These are phyloP conservation scores for Beauveria varroae DNA, from an alignment of 2,329 filamentous ascomycete species.

Conservation along the genomic window DNA sequence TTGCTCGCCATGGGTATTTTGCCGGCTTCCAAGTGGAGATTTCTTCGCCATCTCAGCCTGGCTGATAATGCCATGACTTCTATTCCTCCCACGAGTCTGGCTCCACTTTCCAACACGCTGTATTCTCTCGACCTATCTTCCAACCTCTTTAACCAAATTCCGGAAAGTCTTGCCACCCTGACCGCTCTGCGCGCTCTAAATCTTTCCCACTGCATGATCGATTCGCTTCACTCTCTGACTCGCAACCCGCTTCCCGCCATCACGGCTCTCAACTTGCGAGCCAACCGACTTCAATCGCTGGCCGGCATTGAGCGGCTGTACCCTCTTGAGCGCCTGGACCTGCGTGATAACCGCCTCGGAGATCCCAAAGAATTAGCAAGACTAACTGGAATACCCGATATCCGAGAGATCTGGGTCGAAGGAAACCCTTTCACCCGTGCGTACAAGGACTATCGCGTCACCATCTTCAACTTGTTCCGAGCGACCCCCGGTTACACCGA, in stretches of 20 bases:
- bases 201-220: constrained; percentile 95
- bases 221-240: constrained; percentile 79
- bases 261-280: constrained; percentile 82
- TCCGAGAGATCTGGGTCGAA: constrained; percentile 85
- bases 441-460: constrained; percentile 75
- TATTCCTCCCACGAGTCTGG: constrained; percentile 66
- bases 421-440: constrained; percentile 89
- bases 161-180: constrained; percentile 79
- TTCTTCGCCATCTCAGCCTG: constrained; percentile 83
- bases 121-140: constrained; percentile 88
- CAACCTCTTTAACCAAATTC: constrained; percentile 90
- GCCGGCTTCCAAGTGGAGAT: constrained; percentile 86
- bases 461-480: constrained; percentile 94
- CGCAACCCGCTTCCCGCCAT: constrained; percentile 87
- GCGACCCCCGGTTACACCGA: constrained; percentile 82
- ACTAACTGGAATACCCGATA: constrained; percentile 82
- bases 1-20: constrained; percentile 64
- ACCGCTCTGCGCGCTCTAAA: constrained; percentile 88
- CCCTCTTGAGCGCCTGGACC: constrained; percentile 81
- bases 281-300: constrained; percentile 78
- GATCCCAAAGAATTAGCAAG: constrained; percentile 87
- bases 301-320: constrained; percentile 84
- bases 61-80: constrained; percentile 85
- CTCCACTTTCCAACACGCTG: constrained; percentile 77
- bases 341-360: constrained; percentile 84